These are phyloP conservation scores for Blastocystis sp. DNA, from an alignment of 352 stramenopile species.

Conservation along the genomic window DNA sequence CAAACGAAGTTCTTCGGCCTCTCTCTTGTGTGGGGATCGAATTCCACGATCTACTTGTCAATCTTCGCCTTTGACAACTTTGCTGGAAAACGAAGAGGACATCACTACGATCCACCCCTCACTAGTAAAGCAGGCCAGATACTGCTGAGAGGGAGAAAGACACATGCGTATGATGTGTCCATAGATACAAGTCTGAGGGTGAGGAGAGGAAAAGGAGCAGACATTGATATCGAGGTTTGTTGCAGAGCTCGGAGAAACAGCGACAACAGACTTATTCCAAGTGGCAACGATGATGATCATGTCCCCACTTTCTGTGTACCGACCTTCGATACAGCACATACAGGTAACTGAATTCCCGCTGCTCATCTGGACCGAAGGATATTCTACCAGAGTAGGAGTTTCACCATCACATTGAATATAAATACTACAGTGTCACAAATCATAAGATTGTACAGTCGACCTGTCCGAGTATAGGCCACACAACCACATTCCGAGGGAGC, in stretches of 20 bases:
- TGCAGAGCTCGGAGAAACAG: not conserved
- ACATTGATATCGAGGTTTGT: not conserved
- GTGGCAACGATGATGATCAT: not conserved
- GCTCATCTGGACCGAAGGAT: not conserved
- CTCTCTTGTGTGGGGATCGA: not conserved
- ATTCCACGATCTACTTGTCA: slow-evolving; percentile 46
- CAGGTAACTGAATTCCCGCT: slow-evolving; percentile 4
- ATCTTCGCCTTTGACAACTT: not conserved
- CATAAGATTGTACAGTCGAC: not conserved
- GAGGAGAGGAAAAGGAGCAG: not conserved
- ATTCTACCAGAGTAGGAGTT: slow-evolving; percentile 1
- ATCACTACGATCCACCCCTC: slow-evolving; percentile 30
- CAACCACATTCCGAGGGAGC: not conserved
- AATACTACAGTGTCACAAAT: not conserved
- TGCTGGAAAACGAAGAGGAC: not conserved
- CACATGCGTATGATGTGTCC: not conserved
- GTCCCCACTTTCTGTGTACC: slow-evolving; percentile 21
- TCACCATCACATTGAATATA: slow-evolving; percentile 5
- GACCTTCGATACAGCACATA: not conserved
- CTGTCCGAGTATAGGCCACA: not conserved
- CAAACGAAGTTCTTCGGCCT: not conserved
- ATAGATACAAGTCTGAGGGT: not conserved
- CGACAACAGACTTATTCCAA: slow-evolving; percentile 1
- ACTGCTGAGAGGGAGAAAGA: not conserved
- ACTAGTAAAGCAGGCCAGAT: not conserved